Evolutionary conservation across 805 yeast species (phyloP).

Genomic region (Pichia nanzhaoensis): DNA sequence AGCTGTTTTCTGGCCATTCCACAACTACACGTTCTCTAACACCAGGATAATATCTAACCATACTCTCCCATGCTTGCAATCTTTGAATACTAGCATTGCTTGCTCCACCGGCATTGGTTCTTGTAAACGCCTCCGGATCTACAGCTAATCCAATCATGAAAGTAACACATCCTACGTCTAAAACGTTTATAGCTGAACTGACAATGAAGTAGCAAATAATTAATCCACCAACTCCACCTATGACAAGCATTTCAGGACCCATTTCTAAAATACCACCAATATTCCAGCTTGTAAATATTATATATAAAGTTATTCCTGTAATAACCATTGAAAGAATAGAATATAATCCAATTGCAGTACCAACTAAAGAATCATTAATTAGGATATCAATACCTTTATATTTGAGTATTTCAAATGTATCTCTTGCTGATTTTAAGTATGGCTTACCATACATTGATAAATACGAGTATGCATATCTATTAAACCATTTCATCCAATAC

Average conservation of each 20-base stretch:
- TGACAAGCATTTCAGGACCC: conserved; percentile 23
- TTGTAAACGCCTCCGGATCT: conserved; percentile 70
- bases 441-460: conserved; percentile 81
- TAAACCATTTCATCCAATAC: conserved; percentile 63
- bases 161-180: conserved; percentile 77
- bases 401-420: conserved; percentile 71
- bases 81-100: conserved; percentile 25
- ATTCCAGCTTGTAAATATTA: conserved; percentile 5
- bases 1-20: conserved; percentile 23
- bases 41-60: conserved; percentile 28
- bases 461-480: conserved; percentile 84
- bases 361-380: conserved; percentile 76
- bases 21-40: conserved; percentile 25
- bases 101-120: conserved; percentile 31
- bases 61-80: conserved; percentile 46
- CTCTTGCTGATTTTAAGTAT: conserved; percentile 69
- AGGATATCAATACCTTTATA: conserved; percentile 80
- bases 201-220: conserved; percentile 71
- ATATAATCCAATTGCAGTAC: conserved; percentile 72
- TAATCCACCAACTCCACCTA: conserved; percentile 33
- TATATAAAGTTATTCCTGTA: conserved; percentile 24
- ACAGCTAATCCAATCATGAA: conserved; percentile 77
- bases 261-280: conserved; percentile 11
- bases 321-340: conserved; percentile 54
- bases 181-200: conserved; percentile 62